Conservation (phyloP, 1,284 basidiomycete genomes). For the Puccinia hordei region DNA sequence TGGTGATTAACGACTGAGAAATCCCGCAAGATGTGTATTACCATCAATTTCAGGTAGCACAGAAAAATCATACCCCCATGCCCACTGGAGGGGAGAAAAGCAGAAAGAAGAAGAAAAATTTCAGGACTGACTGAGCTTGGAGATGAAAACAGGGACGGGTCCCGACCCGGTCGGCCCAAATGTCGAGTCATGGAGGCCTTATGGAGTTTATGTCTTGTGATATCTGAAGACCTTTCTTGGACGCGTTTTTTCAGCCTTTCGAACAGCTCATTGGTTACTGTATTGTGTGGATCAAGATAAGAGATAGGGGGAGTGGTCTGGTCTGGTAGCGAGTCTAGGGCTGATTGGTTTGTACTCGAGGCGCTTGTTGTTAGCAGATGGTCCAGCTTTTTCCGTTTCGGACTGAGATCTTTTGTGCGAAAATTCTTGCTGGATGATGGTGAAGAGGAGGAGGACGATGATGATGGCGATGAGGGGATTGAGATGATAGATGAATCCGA, state of each 20-base stretch:
- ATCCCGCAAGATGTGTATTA: too few species aligned
- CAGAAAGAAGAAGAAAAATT: too few species aligned
- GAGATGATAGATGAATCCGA: not conserved
- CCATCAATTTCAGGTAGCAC: not conserved
- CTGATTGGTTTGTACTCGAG: not conserved
- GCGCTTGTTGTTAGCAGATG: not conserved
- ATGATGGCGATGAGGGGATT: not conserved
- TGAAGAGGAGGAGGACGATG: not conserved
- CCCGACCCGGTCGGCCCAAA: not conserved
- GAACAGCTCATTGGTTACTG: constrained; percentile 21
- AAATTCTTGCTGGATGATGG: not conserved
- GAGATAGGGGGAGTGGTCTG: not conserved
- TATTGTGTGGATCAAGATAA: not conserved
- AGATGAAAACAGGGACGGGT: not conserved
- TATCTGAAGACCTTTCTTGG: constrained; percentile 5
- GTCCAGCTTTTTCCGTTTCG: not conserved
- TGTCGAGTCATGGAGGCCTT: not conserved
- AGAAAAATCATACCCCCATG: too few species aligned
- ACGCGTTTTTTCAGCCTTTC: constrained; percentile 27
- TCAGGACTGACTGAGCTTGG: not conserved
- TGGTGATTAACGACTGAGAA: not conserved
- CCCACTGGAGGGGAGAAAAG: not conserved
- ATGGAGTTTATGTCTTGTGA: not conserved
- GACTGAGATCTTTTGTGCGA: not conserved
- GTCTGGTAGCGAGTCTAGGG: not conserved